These are phyloP conservation scores for Pyrenophora tritici-repentis DNA, from an alignment of 2,329 filamentous ascomycete genomes.

Conservation along the genomic window DNA sequence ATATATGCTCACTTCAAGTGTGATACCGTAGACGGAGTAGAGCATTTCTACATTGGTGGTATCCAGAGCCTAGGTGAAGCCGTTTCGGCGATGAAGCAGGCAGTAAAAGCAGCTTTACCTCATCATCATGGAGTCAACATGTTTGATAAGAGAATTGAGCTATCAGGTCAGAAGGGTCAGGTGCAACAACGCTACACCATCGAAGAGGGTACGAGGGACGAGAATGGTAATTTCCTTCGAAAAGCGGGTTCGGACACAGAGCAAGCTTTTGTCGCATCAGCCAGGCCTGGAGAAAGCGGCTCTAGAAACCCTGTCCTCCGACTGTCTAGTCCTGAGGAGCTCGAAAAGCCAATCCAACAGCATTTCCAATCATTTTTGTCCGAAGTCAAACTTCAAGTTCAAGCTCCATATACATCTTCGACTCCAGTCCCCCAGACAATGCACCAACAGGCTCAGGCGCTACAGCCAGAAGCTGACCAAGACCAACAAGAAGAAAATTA, in stretches of 20 bases:
- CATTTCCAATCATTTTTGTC: not conserved
- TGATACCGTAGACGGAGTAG: not conserved
- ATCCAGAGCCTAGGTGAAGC: conserved; percentile 5
- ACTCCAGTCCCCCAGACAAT: not conserved
- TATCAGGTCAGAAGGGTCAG: not conserved
- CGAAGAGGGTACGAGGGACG: not conserved
- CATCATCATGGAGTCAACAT: not conserved
- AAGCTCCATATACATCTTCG: not conserved
- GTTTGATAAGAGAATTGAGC: conserved; percentile 3
- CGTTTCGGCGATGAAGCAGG: conserved; percentile 3
- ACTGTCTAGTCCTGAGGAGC: not conserved
- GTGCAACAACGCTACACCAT: conserved; percentile 1
- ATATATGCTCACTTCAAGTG: conserved; percentile 5
- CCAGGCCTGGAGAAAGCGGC: not conserved
- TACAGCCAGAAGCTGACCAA: not conserved
- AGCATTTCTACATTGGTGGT: conserved; percentile 5
- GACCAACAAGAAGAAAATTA: not conserved
- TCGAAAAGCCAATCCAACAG: not conserved
- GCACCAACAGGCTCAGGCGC: not conserved
- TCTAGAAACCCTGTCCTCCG: not conserved
- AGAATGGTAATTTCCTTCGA: not conserved
- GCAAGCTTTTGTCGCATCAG: not conserved
- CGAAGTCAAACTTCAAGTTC: not conserved
- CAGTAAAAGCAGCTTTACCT: not conserved
- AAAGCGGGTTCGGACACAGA: not conserved